Evolutionary conservation across 306 rosid genomes (phyloP).

Genomic region (Casuarina cunninghamiana): DNA sequence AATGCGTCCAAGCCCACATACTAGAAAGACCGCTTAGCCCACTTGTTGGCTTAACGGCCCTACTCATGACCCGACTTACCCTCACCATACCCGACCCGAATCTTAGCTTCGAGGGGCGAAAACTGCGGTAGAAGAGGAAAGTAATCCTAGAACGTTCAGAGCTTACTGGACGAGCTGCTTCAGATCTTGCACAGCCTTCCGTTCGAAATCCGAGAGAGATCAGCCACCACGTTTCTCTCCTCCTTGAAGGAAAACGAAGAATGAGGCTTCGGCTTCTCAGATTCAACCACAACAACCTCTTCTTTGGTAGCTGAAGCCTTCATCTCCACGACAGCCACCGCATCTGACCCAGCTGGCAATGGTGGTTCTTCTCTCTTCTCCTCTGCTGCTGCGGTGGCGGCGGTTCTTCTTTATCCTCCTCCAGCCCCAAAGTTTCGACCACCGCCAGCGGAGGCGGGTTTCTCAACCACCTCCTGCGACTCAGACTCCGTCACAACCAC

Average conservation of each 20-base stretch:
- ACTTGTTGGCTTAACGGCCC: no score
- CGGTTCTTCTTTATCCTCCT: conserved; percentile 12
- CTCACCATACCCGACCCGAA: no score
- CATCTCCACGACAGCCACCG: conserved; percentile 12
- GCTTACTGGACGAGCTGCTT: conserved; percentile 46
- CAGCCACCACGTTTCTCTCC: conserved; percentile 69
- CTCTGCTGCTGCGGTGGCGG: not conserved
- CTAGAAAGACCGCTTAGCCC: no score
- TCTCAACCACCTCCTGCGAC: not conserved
- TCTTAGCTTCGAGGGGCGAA: no score
- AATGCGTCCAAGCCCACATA: no score
- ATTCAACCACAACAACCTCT: conserved; percentile 31
- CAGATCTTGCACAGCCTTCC: conserved; percentile 49
- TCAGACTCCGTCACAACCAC: conserved; percentile 15
- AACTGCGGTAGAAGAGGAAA: no score
- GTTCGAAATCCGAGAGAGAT: conserved; percentile 64
- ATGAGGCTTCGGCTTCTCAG: conserved; percentile 35
- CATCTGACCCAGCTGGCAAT: not conserved
- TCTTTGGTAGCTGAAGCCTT: conserved; percentile 25
- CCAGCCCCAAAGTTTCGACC: conserved; percentile 9
- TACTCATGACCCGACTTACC: no score
- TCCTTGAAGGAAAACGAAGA: conserved; percentile 65
- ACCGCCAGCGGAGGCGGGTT: not conserved
- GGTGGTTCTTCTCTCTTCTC: conserved; percentile 18
- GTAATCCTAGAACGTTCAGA: not conserved